Evolutionary conservation across 257 asterid genomes (phyloP), one percentile per base, ranked within the genome.

Genomic region (Handroanthus guayacan): DNA sequence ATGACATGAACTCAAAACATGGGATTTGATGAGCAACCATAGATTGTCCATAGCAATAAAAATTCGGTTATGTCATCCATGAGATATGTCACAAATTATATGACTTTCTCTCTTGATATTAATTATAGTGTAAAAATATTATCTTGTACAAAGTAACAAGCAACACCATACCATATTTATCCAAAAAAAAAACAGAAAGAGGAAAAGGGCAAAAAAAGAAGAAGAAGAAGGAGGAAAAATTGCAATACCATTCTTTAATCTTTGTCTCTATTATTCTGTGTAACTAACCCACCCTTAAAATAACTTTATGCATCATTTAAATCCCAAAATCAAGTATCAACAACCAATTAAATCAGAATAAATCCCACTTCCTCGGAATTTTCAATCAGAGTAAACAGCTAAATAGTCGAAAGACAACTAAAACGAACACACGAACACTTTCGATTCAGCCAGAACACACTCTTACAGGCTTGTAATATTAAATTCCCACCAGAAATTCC

Each of bases 381-480:
- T 43, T 18, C 43, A 48, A 38, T 14, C 5, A 9, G 25, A 34
- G 2, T 50, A 44, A 58, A 68, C 18, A 77, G 69, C 54, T 44
- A 51, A 47, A 62, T 38, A 78, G 18, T 25, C 10, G 41, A 63
- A 54, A 71, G n/a, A 48, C 61, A 71, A 45, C 62, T 72, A 45
- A 72, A 47, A 69, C 36, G 71, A 14, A 77, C 47, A 69, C 36
- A 2, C 13, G 45, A 44, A 65, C 60, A 47, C 43, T 14, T 20
- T 55, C 51, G 8, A 38, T 44, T 4, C 39, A 76, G 61, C 41
- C 48, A 11, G 25, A 58, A 58, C 66, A 60, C 10, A 71, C 31
- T 62, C 68, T 5, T 4, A 4, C 14, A 70, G 18, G 34, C 71
- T 51, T 39, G 45, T 43, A 65, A 1, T 56, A 41, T 3, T 2